Conservation (phyloP, 495 filamentous ascomycete genomes). For the Glonium stellatum region DNA sequence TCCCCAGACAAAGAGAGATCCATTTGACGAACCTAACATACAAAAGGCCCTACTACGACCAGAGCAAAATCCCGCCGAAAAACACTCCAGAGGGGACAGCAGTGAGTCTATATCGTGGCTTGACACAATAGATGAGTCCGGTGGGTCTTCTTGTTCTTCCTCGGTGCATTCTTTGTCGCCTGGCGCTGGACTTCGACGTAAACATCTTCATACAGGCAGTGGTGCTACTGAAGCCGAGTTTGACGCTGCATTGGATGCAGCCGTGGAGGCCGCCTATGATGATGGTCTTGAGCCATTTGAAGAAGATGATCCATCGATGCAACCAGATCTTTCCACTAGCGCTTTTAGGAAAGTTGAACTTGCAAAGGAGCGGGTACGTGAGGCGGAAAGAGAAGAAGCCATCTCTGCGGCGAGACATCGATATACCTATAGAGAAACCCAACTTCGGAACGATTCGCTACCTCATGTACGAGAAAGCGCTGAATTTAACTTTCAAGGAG, state of each 20-base stretch:
- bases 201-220: conserved; percentile 59
- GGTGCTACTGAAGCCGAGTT: conserved; percentile 85
- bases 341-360: conserved; percentile 57
- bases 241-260: conserved; percentile 89
- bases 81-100: conserved; percentile 52
- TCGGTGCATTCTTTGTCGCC: conserved; percentile 78
- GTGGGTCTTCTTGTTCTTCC: conserved; percentile 62
- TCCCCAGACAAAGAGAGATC: conserved; percentile 27
- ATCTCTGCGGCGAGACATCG: conserved; percentile 47
- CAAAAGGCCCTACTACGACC: conserved; percentile 34
- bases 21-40: background rate
- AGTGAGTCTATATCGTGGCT: conserved; percentile 86
- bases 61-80: conserved; percentile 24
- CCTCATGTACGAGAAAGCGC: conserved; percentile 35
- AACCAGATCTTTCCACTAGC: conserved; percentile 17
- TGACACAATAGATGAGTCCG: conserved; percentile 94
- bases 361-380: conserved; percentile 69
- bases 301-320: conserved; percentile 29
- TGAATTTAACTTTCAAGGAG: conserved; percentile 50
- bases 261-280: conserved; percentile 93
- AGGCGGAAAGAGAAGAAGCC: conserved; percentile 67
- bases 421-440: conserved; percentile 46
- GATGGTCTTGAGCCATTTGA: conserved; percentile 78
- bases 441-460: conserved; percentile 34
- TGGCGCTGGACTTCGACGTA: conserved; percentile 58